Percentiles rank a stretch among this genome's conserved stretches.
Evolutionary conservation across 352 stramenopile genomes (phyloP).

Genomic region (Pythium oligandrum): DNA sequence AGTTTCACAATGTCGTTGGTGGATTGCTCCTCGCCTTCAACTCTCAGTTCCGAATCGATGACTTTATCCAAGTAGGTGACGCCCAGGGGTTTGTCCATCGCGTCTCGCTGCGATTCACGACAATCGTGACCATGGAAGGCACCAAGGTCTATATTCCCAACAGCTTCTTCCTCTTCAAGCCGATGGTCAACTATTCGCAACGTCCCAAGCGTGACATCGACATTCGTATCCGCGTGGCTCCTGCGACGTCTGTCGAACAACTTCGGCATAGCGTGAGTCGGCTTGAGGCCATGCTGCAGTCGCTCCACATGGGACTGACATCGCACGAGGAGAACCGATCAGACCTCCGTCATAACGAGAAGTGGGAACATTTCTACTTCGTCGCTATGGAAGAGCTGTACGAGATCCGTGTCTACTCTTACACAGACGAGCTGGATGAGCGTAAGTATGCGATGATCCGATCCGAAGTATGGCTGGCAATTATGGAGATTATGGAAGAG

Average conservation of each 20-base stretch:
- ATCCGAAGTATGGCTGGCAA: slow-evolving; percentile 83
- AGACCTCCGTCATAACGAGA: slow-evolving; percentile 72
- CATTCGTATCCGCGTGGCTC: slow-evolving; percentile 59
- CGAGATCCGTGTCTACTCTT: slow-evolving; percentile 80
- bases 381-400: slow-evolving; percentile 86
- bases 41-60: slow-evolving; percentile 84
- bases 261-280: slow-evolving; percentile 52
- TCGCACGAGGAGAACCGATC: slow-evolving; percentile 84
- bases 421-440: slow-evolving; percentile 81
- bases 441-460: slow-evolving; percentile 88
- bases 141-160: slow-evolving; percentile 83
- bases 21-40: slow-evolving; percentile 88
- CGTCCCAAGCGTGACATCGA: slow-evolving; percentile 80
- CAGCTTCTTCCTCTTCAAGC: slow-evolving; percentile 89
- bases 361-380: slow-evolving; percentile 81
- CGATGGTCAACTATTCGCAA: slow-evolving; percentile 87
- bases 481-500: slow-evolving; percentile 89
- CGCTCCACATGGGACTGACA: slow-evolving; percentile 77
- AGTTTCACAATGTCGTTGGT: slow-evolving; percentile 84
- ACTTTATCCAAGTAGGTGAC: slow-evolving; percentile 79
- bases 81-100: slow-evolving; percentile 78
- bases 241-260: slow-evolving; percentile 47
- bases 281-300: slow-evolving; percentile 79
- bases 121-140: slow-evolving; percentile 70
- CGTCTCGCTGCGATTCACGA: slow-evolving; percentile 82